These are phyloP conservation scores for Trypanosoma mega DNA, from an alignment of 208 protist genomes.

Conservation along the genomic window DNA sequence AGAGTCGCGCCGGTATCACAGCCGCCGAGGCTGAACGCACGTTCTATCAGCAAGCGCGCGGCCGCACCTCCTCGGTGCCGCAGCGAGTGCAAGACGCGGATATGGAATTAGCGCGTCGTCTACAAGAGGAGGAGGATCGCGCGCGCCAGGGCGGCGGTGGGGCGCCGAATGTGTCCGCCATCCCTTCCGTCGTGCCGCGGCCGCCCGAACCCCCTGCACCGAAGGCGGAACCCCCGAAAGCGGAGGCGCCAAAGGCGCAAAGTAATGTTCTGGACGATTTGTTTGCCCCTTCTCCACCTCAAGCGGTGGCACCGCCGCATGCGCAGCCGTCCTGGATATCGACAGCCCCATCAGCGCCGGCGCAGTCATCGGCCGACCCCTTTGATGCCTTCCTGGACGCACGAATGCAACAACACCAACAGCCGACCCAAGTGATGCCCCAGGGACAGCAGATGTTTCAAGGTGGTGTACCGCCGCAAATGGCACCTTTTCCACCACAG, in stretches of 20 bases:
- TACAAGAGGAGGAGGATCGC: constrained; percentile 75
- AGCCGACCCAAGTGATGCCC: constrained; percentile 10
- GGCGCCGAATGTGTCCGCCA: constrained; percentile 34
- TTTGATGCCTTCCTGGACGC: constrained; percentile 62
- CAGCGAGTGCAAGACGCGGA: constrained; percentile 41
- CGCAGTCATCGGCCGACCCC: constrained; percentile 30
- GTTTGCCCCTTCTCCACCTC: constrained; percentile 56
- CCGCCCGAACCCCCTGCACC: neutral
- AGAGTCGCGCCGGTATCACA: constrained; percentile 63
- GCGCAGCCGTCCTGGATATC: no score
- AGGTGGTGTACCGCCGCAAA: neutral
- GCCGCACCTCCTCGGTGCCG: constrained; percentile 1
- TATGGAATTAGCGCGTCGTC: constrained; percentile 62
- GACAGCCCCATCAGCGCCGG: no score
- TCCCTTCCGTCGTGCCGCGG: constrained; percentile 2
- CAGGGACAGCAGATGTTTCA: constrained; percentile 1
- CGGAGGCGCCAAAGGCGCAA: constrained; percentile 31
- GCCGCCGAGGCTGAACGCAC: constrained; percentile 67
- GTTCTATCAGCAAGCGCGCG: constrained; percentile 46
- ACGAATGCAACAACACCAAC: constrained; percentile 28
- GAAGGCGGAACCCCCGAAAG: constrained; percentile 16
- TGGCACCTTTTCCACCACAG: neutral
- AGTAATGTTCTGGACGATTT: constrained; percentile 69
- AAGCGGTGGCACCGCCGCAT: no score
- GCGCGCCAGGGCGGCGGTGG: constrained; percentile 32